Evolutionary conservation across 768 basidiomycete genomes (phyloP).

Genomic region (Myochromella boudieri): DNA sequence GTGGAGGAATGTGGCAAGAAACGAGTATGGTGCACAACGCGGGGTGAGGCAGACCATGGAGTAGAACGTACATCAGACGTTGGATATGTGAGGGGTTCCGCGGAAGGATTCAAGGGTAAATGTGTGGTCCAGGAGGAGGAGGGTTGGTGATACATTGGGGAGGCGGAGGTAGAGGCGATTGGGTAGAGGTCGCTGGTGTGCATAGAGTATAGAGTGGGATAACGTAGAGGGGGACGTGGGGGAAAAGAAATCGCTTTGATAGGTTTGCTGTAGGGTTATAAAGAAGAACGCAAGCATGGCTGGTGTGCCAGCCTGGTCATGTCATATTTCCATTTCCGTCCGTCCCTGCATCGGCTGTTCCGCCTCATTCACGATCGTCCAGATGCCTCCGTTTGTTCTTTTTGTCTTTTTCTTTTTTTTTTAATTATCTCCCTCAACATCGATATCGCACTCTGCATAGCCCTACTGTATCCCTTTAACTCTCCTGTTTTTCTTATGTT

Average conservation of each 20-base stretch:
- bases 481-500: background rate
- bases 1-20: constrained; percentile 11
- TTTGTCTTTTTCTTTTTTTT: no score
- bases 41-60: constrained; percentile 9
- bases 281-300: constrained; percentile 23
- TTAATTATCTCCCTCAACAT: no score
- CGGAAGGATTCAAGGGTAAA: constrained; percentile 21
- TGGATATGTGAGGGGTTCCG: constrained; percentile 28
- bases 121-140: constrained; percentile 18
- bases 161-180: constrained; percentile 13
- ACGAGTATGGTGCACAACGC: background rate
- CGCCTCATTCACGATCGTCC: constrained; percentile 18
- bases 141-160: constrained; percentile 12
- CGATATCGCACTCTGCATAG: background rate
- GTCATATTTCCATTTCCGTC: constrained; percentile 35
- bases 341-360: constrained; percentile 21
- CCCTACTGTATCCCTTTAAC: background rate
- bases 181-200: constrained; percentile 9
- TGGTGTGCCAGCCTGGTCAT: constrained; percentile 20
- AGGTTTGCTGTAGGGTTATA: constrained; percentile 18
- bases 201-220: constrained; percentile 7
- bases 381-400: constrained; percentile 9
- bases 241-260: constrained; percentile 14
- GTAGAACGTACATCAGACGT: constrained; percentile 37
- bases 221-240: constrained; percentile 8